These are phyloP conservation scores for Salix caprea DNA, from an alignment of 345 rosid species.

Conservation along the genomic window DNA sequence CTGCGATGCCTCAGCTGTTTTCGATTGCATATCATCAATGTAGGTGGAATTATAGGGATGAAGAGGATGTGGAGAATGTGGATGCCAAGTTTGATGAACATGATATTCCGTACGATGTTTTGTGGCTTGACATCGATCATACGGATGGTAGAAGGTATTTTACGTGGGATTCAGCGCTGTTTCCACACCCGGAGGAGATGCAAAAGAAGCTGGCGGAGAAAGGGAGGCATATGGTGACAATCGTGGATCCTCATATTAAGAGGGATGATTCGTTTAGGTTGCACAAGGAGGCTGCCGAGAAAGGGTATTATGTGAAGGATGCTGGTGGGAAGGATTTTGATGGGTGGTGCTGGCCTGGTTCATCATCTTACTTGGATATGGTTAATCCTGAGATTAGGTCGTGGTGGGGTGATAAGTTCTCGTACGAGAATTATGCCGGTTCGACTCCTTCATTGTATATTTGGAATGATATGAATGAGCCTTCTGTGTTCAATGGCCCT, in stretches of 20 bases:
- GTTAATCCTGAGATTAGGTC: conserved; percentile 80
- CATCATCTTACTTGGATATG: conserved; percentile 85
- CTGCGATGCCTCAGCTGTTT: conserved; percentile 89
- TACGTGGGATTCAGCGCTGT: conserved; percentile 79
- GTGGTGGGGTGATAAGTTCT: conserved; percentile 89
- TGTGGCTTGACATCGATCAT: conserved; percentile 98
- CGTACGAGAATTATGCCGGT: conserved; percentile 65
- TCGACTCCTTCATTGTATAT: conserved; percentile 88
- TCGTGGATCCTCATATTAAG: conserved; percentile 97
- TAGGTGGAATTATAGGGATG: conserved; percentile 98
- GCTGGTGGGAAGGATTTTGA: conserved; percentile 77
- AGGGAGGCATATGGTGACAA: conserved; percentile 96
- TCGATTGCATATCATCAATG: conserved; percentile 93
- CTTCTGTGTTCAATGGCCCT: conserved; percentile 98
- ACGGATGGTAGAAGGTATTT: conserved; percentile 91
- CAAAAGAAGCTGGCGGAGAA: conserved; percentile 79
- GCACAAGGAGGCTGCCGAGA: conserved; percentile 81
- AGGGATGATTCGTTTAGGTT: conserved; percentile 69
- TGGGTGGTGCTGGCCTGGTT: conserved; percentile 99
- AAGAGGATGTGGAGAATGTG: conserved; percentile 95
- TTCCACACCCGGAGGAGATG: conserved; percentile 93
- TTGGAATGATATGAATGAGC: conserved; percentile 99
- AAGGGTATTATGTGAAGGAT: conserved; percentile 89
- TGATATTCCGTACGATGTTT: conserved; percentile 93
- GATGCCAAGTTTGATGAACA: conserved; percentile 93